These are phyloP conservation scores for Carex scoparia DNA, from an alignment of 176 grass and related monocot species.

Conservation along the genomic window DNA sequence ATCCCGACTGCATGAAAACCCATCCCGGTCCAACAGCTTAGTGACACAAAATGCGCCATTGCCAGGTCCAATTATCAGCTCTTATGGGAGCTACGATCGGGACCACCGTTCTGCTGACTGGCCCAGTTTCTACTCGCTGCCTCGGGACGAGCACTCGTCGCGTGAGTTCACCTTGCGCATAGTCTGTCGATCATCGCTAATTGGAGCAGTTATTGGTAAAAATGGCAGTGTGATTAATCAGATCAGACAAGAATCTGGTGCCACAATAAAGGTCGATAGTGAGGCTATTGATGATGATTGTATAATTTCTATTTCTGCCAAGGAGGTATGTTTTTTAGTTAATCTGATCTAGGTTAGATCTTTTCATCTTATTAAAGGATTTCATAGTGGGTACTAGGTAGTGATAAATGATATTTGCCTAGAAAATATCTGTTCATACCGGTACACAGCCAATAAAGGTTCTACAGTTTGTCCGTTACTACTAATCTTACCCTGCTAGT, in stretches of 20 bases:
- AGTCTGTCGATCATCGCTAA: constrained; percentile 57
- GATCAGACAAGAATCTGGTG: constrained; percentile 94
- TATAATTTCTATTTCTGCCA: constrained; percentile 89
- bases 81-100: constrained; percentile 70
- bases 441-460: background rate
- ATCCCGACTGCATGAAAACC: constrained; percentile 87
- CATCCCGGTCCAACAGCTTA: constrained; percentile 77
- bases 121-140: constrained; percentile 58
- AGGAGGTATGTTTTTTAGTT: constrained; percentile 49
- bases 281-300: constrained; percentile 67
- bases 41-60: constrained; percentile 36
- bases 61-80: constrained; percentile 44
- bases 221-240: constrained; percentile 92
- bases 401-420: background rate
- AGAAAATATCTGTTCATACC: background rate
- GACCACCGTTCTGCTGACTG: constrained; percentile 57
- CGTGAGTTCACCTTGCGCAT: constrained; percentile 85
- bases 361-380: background rate
- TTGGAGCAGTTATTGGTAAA: constrained; percentile 96
- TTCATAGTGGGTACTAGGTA: background rate
- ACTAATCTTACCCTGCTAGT: background rate
- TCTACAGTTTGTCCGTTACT: background rate
- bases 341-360: background rate
- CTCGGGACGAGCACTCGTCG: constrained; percentile 66
- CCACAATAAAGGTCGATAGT: constrained; percentile 86